Percentiles rank a stretch among this genome's conserved stretches.
These are phyloP conservation scores for Microcos paniculata DNA, from an alignment of 345 rosid species.

Conservation along the genomic window DNA sequence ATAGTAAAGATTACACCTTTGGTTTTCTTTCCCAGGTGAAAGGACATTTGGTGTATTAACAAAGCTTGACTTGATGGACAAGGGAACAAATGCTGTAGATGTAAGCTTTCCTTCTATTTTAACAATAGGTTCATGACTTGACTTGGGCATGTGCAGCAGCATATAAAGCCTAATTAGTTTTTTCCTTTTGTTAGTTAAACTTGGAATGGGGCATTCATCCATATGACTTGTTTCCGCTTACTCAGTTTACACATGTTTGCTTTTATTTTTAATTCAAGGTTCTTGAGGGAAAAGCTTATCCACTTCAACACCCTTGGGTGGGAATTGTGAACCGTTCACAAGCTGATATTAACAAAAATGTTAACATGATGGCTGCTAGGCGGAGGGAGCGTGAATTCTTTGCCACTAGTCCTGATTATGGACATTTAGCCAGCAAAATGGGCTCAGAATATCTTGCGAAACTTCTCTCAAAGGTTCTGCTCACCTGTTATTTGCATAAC, in stretches of 20 bases:
- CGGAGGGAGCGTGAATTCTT: constrained; percentile 84
- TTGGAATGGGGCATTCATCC: not conserved
- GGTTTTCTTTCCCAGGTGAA: constrained; percentile 55
- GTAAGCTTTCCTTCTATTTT: constrained; percentile 34
- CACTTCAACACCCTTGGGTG: constrained; percentile 92
- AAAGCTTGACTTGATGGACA: constrained; percentile 79
- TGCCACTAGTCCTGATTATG: constrained; percentile 91
- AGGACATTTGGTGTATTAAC: constrained; percentile 76
- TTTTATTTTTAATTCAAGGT: constrained; percentile 43
- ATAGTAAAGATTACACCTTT: not conserved
- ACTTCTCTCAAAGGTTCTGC: constrained; percentile 81
- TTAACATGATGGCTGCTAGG: constrained; percentile 88
- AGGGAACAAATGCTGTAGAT: constrained; percentile 70
- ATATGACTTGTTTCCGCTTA: not conserved
- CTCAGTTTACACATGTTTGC: not conserved
- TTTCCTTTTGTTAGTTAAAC: not conserved
- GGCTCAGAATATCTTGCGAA: constrained; percentile 97
- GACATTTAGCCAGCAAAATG: constrained; percentile 89
- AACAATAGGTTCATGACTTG: not conserved
- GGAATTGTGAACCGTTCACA: constrained; percentile 98
- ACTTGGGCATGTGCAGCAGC: not conserved
- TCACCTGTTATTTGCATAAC: not conserved
- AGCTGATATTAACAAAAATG: constrained; percentile 90
- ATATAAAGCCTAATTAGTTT: not conserved
- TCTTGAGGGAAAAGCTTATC: constrained; percentile 91